phyloP scores from a whole-genome alignment of 768 basidiomycete species.

The Suillus lakei region DNA sequence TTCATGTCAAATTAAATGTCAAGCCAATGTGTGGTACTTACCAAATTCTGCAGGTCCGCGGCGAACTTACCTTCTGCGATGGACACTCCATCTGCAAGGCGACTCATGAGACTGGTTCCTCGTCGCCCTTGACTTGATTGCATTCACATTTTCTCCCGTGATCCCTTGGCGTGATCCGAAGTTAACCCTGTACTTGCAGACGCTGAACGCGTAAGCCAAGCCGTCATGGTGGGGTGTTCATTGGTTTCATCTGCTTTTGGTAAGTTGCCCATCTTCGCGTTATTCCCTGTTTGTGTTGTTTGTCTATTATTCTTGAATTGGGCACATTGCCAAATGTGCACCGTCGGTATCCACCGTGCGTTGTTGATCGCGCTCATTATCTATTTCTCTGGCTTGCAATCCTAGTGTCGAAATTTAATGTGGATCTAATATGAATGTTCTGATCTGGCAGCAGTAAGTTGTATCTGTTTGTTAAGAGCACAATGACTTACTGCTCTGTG shows the following conservation, averaged over 20 bases:
- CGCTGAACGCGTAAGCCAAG: constrained; percentile 74
- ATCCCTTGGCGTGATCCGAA: constrained; percentile 35
- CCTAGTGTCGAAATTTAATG: neutral
- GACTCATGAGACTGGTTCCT: constrained; percentile 90
- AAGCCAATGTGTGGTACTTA: constrained; percentile 8
- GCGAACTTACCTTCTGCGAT: constrained; percentile 94
- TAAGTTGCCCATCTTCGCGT: no score
- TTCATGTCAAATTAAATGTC: constrained; percentile 11
- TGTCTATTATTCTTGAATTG: neutral
- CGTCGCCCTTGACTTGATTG: constrained; percentile 88
- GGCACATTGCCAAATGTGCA: neutral
- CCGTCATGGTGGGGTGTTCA: constrained; percentile 89
- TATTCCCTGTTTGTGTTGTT: no score
- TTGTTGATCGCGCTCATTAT: neutral
- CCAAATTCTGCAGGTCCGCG: constrained; percentile 65
- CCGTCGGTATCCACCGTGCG: neutral
- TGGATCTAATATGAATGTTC: no score
- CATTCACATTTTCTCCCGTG: constrained; percentile 45
- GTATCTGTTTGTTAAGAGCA: neutral
- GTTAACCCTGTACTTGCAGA: constrained; percentile 93
- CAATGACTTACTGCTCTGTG: neutral
- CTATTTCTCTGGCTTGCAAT: neutral
- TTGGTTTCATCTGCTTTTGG: constrained; percentile 83
- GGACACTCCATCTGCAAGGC: constrained; percentile 97
- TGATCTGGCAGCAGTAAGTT: no score